Evolutionary conservation across 1,284 basidiomycete genomes (phyloP), one percentile per base, ranked within the genome.

Genomic region (Malassezia dermatis): DNA sequence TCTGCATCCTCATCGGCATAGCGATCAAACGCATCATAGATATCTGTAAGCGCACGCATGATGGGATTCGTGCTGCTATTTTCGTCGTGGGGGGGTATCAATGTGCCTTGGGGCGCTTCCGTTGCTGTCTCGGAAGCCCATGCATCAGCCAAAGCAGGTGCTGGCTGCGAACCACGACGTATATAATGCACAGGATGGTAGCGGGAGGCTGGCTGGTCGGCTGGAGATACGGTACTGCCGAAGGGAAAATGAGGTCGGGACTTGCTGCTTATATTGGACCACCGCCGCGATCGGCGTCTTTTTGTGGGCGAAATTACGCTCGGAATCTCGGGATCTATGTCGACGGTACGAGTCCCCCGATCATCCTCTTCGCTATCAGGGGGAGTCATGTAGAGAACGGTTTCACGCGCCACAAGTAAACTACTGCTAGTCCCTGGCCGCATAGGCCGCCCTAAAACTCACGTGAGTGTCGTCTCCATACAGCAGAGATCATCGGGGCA

Each of bases 1-100:
- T 48, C 34, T 19, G 46, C 46, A 39, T 48, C 46, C 5, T 37
- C n/a, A n/a, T 24, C 23, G 4, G 32, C 46, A 32, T 39, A 39
- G 8, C 26, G 32, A 21, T 35, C 32, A 28, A 48, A 31, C 8
- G 23, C 30, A 15, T 48, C 34, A n/a, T 48, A 26, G 7, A 48
- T 48, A 12, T 28, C 46, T n/a, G 46, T 10, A 6, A 37, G 35
- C 4, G 46, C 46, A 19, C 46, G 46, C 26, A n/a, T 39, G 24
- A 48, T 24, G 23, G 23, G 10, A n/a, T 26, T 11, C 8, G 11
- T 1, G 4, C 21, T 17, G 13, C 3, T 12, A 21, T 39, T 13
- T 26, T 34, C 21, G 12, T 19, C 44, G 10, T 6, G 8, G 30
- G 1, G 28, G 15, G 28, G 30, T 32, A 46, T 48, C 23, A 13